Evolutionary conservation across 225 moss, liverwort and hornwort species (phyloP).

Genomic region (Antitrichia curtipendula): DNA sequence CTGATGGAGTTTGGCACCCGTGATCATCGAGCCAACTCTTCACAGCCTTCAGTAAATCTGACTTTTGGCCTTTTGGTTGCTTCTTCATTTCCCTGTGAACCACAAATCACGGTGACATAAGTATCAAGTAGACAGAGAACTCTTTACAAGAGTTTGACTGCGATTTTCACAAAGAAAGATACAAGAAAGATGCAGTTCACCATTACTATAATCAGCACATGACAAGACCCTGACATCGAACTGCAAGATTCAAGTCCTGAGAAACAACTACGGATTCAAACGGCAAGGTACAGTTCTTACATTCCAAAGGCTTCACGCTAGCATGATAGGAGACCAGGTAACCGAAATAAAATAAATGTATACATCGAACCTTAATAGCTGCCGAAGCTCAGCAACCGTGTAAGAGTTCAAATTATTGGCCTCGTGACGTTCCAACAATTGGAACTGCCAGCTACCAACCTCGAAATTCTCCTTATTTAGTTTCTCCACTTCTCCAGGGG

Average conservation of each 20-base stretch:
- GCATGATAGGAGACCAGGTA: background rate
- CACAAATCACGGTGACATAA: background rate
- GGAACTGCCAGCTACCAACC: conserved; percentile 35
- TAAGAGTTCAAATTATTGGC: conserved; percentile 28
- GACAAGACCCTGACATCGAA: background rate
- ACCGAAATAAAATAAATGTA: background rate
- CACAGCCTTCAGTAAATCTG: conserved; percentile 63
- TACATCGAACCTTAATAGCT: conserved; percentile 26
- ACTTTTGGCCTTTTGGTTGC: conserved; percentile 62
- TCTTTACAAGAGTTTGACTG: background rate
- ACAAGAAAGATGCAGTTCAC: background rate
- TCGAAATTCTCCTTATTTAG: conserved; percentile 25
- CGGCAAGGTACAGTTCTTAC: background rate
- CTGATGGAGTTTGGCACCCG: conserved; percentile 9
- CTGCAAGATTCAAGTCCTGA: background rate
- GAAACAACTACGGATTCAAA: background rate
- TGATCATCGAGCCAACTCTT: conserved; percentile 54
- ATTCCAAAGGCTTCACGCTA: background rate
- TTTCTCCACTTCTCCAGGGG: conserved; percentile 16
- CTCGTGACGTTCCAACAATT: conserved; percentile 38
- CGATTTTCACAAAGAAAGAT: background rate
- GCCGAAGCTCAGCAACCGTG: conserved; percentile 42
- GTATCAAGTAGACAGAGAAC: background rate
- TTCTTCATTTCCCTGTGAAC: conserved; percentile 48
- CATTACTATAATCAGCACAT: background rate